Evolutionary conservation across 257 asterid species (phyloP).

Genomic region (Osmanthus fragrans): DNA sequence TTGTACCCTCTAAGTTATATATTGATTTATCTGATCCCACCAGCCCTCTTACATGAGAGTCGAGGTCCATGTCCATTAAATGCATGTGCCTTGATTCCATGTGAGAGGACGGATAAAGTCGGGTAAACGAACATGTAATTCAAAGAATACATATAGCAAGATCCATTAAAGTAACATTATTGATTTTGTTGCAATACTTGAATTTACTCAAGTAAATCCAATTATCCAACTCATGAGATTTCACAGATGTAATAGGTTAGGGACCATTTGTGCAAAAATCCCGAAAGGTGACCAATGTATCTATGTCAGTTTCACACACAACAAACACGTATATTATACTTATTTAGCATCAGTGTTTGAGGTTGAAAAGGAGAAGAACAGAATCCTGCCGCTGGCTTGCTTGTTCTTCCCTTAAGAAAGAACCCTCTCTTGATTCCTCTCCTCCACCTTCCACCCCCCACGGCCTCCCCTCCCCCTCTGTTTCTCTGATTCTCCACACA

Average conservation of each 20-base stretch:
- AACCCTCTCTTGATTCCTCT: constrained; percentile 27
- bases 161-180: too few species aligned
- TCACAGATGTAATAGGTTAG: background rate
- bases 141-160: too few species aligned
- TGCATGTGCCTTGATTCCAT: too few species aligned
- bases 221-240: too few species aligned
- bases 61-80: too few species aligned
- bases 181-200: too few species aligned
- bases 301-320: background rate
- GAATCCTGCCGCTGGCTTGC: constrained; percentile 35
- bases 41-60: too few species aligned
- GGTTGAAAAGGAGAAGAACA: constrained; percentile 44
- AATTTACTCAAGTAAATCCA: too few species aligned
- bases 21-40: too few species aligned
- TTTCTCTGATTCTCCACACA: constrained; percentile 18
- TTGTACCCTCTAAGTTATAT: too few species aligned
- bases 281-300: background rate
- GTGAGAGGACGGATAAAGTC: too few species aligned
- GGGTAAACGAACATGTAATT: too few species aligned
- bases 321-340: background rate
- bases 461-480: constrained; percentile 8
- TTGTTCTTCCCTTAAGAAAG: constrained; percentile 13
- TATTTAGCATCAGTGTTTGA: constrained; percentile 10
- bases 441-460: constrained; percentile 26
- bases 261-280: background rate